A percentile compares a stretch with the other conserved stretches of the same genome.
phyloP scores from a whole-genome alignment of 495 filamentous ascomycete genomes.

The Tuber aestivum region DNA sequence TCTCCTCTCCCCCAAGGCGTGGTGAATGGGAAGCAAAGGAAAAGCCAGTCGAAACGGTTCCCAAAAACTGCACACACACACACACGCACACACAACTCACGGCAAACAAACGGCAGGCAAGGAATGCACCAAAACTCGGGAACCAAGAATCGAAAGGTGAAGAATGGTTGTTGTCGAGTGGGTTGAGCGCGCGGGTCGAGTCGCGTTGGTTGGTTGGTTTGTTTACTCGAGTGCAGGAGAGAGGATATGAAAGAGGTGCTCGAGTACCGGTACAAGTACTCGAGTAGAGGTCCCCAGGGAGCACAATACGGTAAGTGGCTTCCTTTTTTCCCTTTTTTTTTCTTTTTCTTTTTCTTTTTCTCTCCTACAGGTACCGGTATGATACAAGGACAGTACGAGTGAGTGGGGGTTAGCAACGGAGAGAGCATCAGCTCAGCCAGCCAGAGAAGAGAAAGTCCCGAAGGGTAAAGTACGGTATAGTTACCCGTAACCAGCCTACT shows the following conservation, averaged over 20 bases:
- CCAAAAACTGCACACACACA: neutral
- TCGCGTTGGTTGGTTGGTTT: conserved; percentile 26
- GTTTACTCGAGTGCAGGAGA: neutral
- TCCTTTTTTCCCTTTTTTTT: neutral
- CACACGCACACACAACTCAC: too few relatives aligned
- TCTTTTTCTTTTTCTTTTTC: neutral
- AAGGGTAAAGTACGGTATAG: neutral
- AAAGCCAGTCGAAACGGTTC: neutral
- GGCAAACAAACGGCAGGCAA: conserved; percentile 13
- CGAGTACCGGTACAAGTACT: too few relatives aligned
- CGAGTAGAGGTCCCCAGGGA: too few relatives aligned
- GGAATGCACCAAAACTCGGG: neutral
- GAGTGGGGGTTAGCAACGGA: neutral
- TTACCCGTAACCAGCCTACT: neutral
- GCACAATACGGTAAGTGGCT: neutral
- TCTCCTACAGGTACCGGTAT: neutral
- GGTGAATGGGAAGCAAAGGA: conserved; percentile 9
- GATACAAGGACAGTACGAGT: too few relatives aligned
- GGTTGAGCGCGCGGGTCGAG: neutral
- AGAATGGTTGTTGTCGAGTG: neutral
- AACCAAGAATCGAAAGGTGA: neutral
- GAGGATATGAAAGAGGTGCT: neutral
- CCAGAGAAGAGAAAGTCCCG: neutral
- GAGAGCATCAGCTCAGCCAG: too few relatives aligned
- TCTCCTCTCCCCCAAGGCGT: neutral